Conservation (phyloP, 2,329 filamentous ascomycete genomes). For the Dactylellina sp. region DNA sequence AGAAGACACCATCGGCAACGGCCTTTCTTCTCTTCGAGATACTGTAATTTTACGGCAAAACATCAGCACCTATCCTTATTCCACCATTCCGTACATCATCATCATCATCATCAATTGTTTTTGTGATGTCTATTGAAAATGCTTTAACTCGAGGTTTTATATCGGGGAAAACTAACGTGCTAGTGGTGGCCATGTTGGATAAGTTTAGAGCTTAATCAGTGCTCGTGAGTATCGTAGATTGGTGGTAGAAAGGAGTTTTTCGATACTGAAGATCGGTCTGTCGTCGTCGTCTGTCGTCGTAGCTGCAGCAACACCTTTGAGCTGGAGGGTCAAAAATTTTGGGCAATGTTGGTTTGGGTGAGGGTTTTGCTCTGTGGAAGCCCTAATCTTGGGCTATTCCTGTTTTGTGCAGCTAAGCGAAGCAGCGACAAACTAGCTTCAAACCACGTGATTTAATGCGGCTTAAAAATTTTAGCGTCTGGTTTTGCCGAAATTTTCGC, state of each 20-base stretch:
- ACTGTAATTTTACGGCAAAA: slow-evolving; percentile 43
- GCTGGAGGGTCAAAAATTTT: slow-evolving; percentile 35
- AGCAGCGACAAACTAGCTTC: slow-evolving; percentile 8
- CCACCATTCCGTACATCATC: slow-evolving; percentile 5
- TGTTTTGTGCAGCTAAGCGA: slow-evolving; percentile 22
- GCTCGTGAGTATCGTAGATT: slow-evolving; percentile 30
- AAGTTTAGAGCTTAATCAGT: slow-evolving; percentile 24
- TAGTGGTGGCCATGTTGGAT: slow-evolving; percentile 52
- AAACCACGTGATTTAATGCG: slow-evolving; percentile 28
- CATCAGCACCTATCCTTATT: slow-evolving; percentile 55
- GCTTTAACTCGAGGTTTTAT: slow-evolving; percentile 5
- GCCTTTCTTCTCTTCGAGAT: slow-evolving; percentile 70
- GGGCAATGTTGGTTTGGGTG: slow-evolving; percentile 35
- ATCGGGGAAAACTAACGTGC: slow-evolving; percentile 42
- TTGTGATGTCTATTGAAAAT: not conserved
- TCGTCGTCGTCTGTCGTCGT: slow-evolving; percentile 46
- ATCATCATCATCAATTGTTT: not conserved
- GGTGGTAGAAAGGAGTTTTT: slow-evolving; percentile 14
- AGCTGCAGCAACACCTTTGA: slow-evolving; percentile 40
- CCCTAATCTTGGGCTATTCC: slow-evolving; percentile 42
- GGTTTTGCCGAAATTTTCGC: slow-evolving; percentile 41
- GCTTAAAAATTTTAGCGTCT: slow-evolving; percentile 40
- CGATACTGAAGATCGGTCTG: slow-evolving; percentile 28
- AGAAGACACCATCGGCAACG: slow-evolving; percentile 99
- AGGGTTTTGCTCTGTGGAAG: slow-evolving; percentile 47